Percentiles rank a stretch among this genome's conserved stretches.
Evolutionary conservation across 1,139 yeast species (phyloP).

Genomic region (Geotrichum candidum): DNA sequence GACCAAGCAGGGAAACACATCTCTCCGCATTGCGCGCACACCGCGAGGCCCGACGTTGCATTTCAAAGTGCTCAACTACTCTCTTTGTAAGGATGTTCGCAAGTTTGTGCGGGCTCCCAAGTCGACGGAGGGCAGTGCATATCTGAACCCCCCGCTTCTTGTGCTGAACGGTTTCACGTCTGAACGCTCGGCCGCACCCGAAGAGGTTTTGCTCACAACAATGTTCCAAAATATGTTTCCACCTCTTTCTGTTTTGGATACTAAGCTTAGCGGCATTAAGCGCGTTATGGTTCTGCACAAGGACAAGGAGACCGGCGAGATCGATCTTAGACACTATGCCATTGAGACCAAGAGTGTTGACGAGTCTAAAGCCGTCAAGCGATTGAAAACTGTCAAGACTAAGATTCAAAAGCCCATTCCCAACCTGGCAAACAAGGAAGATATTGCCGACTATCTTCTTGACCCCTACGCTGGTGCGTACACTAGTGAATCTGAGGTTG

Average conservation of each 20-base stretch:
- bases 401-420: conserved; percentile 60
- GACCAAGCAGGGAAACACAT: conserved; percentile 69
- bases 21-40: conserved; percentile 76
- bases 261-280: conserved; percentile 66
- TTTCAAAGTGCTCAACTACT: conserved; percentile 69
- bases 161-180: conserved; percentile 84
- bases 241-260: conserved; percentile 78
- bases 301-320: conserved; percentile 59
- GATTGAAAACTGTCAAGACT: conserved; percentile 51
- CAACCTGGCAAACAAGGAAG: conserved; percentile 58
- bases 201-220: conserved; percentile 76
- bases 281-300: conserved; percentile 82
- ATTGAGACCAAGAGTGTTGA: conserved; percentile 86
- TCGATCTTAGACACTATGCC: conserved; percentile 85
- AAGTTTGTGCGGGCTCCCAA: conserved; percentile 57
- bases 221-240: conserved; percentile 96
- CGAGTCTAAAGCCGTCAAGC: conserved; percentile 72
- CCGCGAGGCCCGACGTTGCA: conserved; percentile 94
- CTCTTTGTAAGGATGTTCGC: conserved; percentile 78
- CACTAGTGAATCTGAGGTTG: conserved; percentile 90
- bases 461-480: conserved; percentile 76
- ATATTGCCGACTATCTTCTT: conserved; percentile 75
- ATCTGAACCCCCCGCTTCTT: conserved; percentile 74
- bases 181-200: conserved; percentile 35
- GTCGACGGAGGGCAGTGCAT: conserved; percentile 37